Evolutionary conservation across 495 filamentous ascomycete species (phyloP).

Genomic region (Margaritispora aquatica): DNA sequence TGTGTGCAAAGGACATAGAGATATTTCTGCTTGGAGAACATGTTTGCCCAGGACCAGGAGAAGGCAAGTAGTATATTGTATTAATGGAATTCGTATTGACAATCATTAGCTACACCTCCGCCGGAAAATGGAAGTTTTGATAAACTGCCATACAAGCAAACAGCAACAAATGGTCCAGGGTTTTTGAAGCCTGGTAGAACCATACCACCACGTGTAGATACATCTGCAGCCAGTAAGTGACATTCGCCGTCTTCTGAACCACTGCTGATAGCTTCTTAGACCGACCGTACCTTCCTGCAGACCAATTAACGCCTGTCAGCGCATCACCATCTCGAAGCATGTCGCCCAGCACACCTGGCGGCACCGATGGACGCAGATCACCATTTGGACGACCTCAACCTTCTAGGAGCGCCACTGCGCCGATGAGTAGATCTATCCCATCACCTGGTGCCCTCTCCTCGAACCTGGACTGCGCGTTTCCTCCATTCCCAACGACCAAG

Average conservation of each 20-base stretch:
- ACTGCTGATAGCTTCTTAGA: conserved; percentile 39
- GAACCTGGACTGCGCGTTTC: conserved; percentile 56
- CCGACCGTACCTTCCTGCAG: conserved; percentile 49
- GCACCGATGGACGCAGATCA: conserved; percentile 35
- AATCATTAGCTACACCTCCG: conserved; percentile 34
- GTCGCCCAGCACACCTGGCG: conserved; percentile 41
- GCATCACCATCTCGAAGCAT: conserved; percentile 46
- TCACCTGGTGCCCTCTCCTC: conserved; percentile 33
- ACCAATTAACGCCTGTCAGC: conserved; percentile 56
- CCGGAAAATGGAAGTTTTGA: conserved; percentile 23
- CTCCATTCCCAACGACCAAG: conserved; percentile 42
- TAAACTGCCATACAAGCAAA: conserved; percentile 17
- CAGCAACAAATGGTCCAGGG: conserved; percentile 13
- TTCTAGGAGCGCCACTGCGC: conserved; percentile 41
- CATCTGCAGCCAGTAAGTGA: conserved; percentile 50
- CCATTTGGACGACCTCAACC: conserved; percentile 40
- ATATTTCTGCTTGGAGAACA: conserved; percentile 93
- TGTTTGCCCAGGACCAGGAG: conserved; percentile 45
- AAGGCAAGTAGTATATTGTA: conserved; percentile 12
- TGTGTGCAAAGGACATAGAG: conserved; percentile 76
- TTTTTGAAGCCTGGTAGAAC: conserved; percentile 26
- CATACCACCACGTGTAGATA: conserved; percentile 46
- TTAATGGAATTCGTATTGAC: conserved; percentile 2
- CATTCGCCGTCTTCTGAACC: neutral
- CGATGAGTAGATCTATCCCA: conserved; percentile 33